These are phyloP conservation scores for Yamadazyma kanchanaburiensis DNA, from an alignment of 1,139 yeast genomes.

Conservation along the genomic window DNA sequence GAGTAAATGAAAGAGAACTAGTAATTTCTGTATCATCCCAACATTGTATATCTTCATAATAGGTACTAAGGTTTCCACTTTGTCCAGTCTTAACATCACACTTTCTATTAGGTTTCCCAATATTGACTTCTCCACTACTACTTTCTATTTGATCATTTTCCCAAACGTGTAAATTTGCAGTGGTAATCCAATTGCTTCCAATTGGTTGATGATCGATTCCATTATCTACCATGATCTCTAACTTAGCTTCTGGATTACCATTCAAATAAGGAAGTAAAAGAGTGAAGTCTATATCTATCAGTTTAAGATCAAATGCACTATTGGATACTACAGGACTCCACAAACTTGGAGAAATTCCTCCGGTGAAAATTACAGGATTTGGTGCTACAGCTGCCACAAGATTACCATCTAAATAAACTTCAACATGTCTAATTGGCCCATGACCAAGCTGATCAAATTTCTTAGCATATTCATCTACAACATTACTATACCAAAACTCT, in stretches of 20 bases:
- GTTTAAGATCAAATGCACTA: conserved; percentile 68
- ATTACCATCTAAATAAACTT: conserved; percentile 48
- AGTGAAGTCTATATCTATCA: conserved; percentile 64
- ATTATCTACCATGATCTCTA: conserved; percentile 54
- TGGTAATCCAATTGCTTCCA: conserved; percentile 67
- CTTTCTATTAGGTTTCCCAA: not conserved
- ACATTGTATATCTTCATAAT: conserved; percentile 13
- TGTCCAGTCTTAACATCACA: conserved; percentile 1
- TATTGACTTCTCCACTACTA: conserved; percentile 28
- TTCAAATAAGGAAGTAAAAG: conserved; percentile 64
- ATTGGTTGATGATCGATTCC: conserved; percentile 38
- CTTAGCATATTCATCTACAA: conserved; percentile 44
- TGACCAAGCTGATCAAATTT: conserved; percentile 48
- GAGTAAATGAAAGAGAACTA: conserved; percentile 18
- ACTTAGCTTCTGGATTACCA: conserved; percentile 25
- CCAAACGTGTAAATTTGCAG: conserved; percentile 67
- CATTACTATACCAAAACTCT: conserved; percentile 80
- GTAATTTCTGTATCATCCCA: conserved; percentile 20
- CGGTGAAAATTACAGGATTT: conserved; percentile 66
- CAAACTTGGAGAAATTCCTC: conserved; percentile 73
- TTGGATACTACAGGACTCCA: conserved; percentile 79
- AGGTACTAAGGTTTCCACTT: not conserved
- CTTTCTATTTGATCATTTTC: conserved; percentile 39
- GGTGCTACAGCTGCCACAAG: conserved; percentile 52
- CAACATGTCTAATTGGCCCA: conserved; percentile 60